Conservation (phyloP, 129 eudicot genomes). For the Saposhnikovia divaricata region DNA sequence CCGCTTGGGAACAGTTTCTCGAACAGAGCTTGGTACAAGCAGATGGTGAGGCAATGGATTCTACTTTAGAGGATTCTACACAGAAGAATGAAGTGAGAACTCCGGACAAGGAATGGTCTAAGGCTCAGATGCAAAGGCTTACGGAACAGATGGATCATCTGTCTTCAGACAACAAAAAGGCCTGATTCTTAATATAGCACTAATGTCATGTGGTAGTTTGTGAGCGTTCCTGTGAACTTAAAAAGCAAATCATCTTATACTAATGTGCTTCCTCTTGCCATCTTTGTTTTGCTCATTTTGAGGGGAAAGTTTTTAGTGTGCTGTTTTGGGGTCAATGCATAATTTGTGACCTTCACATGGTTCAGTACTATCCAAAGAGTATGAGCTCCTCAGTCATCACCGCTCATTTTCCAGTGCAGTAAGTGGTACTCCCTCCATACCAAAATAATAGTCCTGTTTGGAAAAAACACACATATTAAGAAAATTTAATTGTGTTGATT, state of each 20-base stretch:
- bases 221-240: neutral
- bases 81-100: constrained; percentile 31
- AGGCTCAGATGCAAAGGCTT: constrained; percentile 59
- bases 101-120: constrained; percentile 43
- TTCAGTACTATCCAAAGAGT: neutral
- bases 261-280: neutral
- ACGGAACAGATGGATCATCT: constrained; percentile 86
- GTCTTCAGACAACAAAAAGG: constrained; percentile 43
- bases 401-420: neutral
- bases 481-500: too few relatives aligned
- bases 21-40: constrained; percentile 30
- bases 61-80: constrained; percentile 28
- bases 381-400: neutral
- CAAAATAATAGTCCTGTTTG: too few relatives aligned
- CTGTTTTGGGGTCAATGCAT: neutral
- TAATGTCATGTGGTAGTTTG: neutral
- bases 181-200: constrained; percentile 19
- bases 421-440: neutral
- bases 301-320: neutral
- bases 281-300: neutral
- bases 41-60: constrained; percentile 43
- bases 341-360: neutral
- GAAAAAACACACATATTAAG: too few relatives aligned
- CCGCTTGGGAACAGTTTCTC: constrained; percentile 67
- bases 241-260: neutral